These are phyloP conservation scores for Solanum gandarillasii DNA, from an alignment of 257 asterid genomes.

Conservation along the genomic window DNA sequence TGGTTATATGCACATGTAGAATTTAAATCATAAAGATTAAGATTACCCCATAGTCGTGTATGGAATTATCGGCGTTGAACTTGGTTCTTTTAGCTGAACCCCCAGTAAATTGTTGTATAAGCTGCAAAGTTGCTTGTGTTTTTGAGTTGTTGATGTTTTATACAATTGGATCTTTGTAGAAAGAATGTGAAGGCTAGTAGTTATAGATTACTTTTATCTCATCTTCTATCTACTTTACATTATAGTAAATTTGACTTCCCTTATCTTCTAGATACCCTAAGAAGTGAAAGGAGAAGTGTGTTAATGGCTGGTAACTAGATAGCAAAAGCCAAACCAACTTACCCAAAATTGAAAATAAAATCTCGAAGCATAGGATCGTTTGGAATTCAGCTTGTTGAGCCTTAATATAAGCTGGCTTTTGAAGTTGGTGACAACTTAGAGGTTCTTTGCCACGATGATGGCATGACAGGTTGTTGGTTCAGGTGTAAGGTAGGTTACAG, in stretches of 20 bases:
- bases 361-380: not conserved
- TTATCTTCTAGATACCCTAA: not conserved
- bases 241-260: not conserved
- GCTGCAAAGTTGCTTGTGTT: not conserved
- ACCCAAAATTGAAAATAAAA: slow-evolving; percentile 12
- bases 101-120: not conserved
- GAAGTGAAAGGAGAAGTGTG: slow-evolving; percentile 1
- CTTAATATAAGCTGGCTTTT: not conserved
- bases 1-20: too few relatives aligned
- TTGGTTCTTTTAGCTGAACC: too few relatives aligned
- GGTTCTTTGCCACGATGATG: slow-evolving; percentile 48
- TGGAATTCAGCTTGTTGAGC: not conserved
- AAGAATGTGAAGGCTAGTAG: not conserved
- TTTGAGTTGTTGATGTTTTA: not conserved
- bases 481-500: slow-evolving; percentile 35
- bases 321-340: not conserved
- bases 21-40: too few relatives aligned
- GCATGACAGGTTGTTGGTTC: slow-evolving; percentile 60
- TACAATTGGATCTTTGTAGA: not conserved
- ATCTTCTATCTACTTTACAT: not conserved
- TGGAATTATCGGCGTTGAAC: too few relatives aligned
- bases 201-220: not conserved
- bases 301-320: slow-evolving; percentile 4
- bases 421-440: slow-evolving; percentile 16
- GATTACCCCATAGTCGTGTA: too few relatives aligned